Conservation (phyloP, 257 asterid genomes). For the Capsicum baccatum region DNA sequence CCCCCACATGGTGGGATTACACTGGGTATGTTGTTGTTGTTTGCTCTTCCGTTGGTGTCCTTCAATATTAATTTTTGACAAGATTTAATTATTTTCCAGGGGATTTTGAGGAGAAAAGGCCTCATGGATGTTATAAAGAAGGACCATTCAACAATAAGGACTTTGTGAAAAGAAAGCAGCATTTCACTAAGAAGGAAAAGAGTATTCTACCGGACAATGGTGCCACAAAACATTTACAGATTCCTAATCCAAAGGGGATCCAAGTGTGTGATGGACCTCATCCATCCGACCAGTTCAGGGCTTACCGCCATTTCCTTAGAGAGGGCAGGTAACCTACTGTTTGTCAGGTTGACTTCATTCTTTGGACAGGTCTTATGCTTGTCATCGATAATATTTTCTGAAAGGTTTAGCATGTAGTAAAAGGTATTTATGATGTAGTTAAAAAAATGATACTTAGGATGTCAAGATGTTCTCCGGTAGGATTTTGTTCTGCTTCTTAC, state of each 20-base stretch:
- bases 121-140: conserved; percentile 46
- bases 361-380: conserved; percentile 16
- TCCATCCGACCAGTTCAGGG: conserved; percentile 66
- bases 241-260: conserved; percentile 56
- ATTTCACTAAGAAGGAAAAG: conserved; percentile 46
- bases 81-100: conserved; percentile 45
- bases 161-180: conserved; percentile 47
- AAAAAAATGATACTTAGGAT: background rate
- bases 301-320: conserved; percentile 73
- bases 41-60: conserved; percentile 17
- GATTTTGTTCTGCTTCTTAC: conserved; percentile 13
- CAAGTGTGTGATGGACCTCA: conserved; percentile 44
- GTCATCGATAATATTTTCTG: background rate
- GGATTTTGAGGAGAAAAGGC: conserved; percentile 47
- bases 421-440: conserved; percentile 12
- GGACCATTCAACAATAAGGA: conserved; percentile 49
- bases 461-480: background rate
- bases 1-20: no score
- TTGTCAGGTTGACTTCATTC: conserved; percentile 15
- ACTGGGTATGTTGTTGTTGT: background rate
- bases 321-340: conserved; percentile 70
- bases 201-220: conserved; percentile 38
- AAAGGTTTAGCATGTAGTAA: background rate
- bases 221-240: conserved; percentile 38
- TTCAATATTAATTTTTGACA: conserved; percentile 28